Evolutionary conservation across 2,329 filamentous ascomycete species (phyloP).

Genomic region (Neurospora sp.): DNA sequence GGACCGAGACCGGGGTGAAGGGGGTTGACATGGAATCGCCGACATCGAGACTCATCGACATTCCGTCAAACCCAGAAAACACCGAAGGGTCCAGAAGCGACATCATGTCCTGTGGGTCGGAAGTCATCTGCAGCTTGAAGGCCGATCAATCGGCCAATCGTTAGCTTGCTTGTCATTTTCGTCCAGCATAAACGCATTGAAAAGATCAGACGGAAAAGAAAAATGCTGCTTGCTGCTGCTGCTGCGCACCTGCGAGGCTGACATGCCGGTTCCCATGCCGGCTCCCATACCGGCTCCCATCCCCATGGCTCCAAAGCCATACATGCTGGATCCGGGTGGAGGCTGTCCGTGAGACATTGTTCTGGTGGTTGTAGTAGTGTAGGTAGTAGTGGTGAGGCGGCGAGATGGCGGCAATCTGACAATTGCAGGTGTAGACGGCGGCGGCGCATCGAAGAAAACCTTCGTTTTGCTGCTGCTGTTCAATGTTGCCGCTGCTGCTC

Average conservation of each 20-base stretch:
- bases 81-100: constrained; percentile 32
- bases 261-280: constrained; percentile 5
- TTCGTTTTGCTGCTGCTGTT: neutral
- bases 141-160: constrained; percentile 7
- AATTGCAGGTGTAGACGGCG: neutral
- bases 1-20: constrained; percentile 18
- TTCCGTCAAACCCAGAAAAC: constrained; percentile 23
- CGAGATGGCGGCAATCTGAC: neutral
- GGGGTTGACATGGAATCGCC: constrained; percentile 21
- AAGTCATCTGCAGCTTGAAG: constrained; percentile 16
- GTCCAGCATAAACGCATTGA: neutral
- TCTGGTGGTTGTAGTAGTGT: neutral
- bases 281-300: constrained; percentile 5
- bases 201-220: constrained; percentile 3
- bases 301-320: constrained; percentile 11
- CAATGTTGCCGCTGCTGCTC: neutral
- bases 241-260: constrained; percentile 12
- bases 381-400: neutral
- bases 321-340: constrained; percentile 7
- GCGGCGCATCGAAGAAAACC: neutral
- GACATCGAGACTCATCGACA: constrained; percentile 34
- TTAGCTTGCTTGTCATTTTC: constrained; percentile 9
- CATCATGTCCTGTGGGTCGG: constrained; percentile 30
- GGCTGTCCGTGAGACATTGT: constrained; percentile 15
- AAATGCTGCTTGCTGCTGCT: constrained; percentile 1